These are phyloP conservation scores for Solanum clarkiae DNA, from an alignment of 257 asterid genomes.

Conservation along the genomic window DNA sequence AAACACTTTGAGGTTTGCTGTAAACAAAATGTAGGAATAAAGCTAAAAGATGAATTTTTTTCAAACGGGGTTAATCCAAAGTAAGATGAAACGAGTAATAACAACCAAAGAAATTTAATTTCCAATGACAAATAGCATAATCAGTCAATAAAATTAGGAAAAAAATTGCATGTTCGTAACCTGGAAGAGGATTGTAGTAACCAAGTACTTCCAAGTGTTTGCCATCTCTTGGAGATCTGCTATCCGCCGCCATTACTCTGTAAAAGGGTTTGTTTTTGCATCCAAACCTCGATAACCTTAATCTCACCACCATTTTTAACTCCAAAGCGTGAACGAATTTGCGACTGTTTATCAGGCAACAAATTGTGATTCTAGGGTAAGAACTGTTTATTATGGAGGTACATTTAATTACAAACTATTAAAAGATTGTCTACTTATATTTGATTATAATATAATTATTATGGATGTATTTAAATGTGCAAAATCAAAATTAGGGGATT, in stretches of 20 bases:
- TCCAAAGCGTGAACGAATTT: background rate
- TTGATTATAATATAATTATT: no score
- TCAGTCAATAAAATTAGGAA: background rate
- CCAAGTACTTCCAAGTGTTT: slow-evolving; percentile 92
- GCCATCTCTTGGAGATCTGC: slow-evolving; percentile 96
- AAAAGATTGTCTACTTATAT: no score
- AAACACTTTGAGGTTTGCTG: no score
- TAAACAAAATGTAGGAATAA: background rate
- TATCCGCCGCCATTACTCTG: slow-evolving; percentile 91
- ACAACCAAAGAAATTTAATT: background rate
- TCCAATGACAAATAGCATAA: background rate
- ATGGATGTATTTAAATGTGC: no score
- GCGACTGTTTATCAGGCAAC: background rate
- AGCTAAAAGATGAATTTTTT: background rate
- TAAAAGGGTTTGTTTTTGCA: slow-evolving; percentile 80
- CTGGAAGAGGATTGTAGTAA: slow-evolving; percentile 91
- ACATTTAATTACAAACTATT: no score
- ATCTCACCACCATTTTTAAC: slow-evolving; percentile 58
- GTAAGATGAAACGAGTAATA: background rate
- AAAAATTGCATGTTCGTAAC: slow-evolving; percentile 11
- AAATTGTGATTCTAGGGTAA: background rate
- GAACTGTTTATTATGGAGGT: no score
- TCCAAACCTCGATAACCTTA: slow-evolving; percentile 69
- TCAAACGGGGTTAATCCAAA: background rate
- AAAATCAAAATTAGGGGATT: no score